phyloP scores from a whole-genome alignment of 306 rosid species.

The Fagus crenata region DNA sequence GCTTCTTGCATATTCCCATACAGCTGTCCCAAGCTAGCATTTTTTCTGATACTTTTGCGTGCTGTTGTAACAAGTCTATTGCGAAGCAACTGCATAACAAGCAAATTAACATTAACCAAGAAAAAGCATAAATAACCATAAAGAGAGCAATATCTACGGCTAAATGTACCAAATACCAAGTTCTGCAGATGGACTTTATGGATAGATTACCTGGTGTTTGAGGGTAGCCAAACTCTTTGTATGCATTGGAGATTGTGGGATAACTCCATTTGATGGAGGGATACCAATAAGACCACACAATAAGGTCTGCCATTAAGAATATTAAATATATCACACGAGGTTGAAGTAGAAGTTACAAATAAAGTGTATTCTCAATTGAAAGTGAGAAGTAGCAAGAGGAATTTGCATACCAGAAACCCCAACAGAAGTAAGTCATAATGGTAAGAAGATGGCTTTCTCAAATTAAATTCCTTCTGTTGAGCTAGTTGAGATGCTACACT shows the following conservation, averaged over 20 bases:
- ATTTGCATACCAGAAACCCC: constrained; percentile 70
- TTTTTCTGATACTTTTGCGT: constrained; percentile 63
- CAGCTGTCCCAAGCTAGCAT: constrained; percentile 89
- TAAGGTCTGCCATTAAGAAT: constrained; percentile 61
- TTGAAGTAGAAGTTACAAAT: neutral
- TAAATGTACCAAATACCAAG: neutral
- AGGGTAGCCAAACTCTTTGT: constrained; percentile 98
- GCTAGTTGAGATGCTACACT: constrained; percentile 98
- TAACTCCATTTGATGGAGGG: constrained; percentile 96
- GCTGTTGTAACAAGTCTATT: constrained; percentile 76
- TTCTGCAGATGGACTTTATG: neutral
- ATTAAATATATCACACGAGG: constrained; percentile 5
- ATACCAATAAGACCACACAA: constrained; percentile 91
- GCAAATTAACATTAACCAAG: constrained; percentile 8
- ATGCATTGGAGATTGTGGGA: constrained; percentile 99
- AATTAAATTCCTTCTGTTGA: constrained; percentile 94
- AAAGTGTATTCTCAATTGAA: constrained; percentile 3
- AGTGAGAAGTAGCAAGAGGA: neutral
- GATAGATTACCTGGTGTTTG: constrained; percentile 78
- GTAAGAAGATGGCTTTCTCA: constrained; percentile 92
- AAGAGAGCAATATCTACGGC: neutral
- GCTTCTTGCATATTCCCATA: constrained; percentile 97
- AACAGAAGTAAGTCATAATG: constrained; percentile 92
- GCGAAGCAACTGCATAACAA: constrained; percentile 70
- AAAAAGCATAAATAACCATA: neutral